A percentile compares a stretch with the other conserved stretches of the same genome.
Conservation (phyloP, 2,329 filamentous ascomycete genomes). For the Alternaria angustiovoidea region DNA sequence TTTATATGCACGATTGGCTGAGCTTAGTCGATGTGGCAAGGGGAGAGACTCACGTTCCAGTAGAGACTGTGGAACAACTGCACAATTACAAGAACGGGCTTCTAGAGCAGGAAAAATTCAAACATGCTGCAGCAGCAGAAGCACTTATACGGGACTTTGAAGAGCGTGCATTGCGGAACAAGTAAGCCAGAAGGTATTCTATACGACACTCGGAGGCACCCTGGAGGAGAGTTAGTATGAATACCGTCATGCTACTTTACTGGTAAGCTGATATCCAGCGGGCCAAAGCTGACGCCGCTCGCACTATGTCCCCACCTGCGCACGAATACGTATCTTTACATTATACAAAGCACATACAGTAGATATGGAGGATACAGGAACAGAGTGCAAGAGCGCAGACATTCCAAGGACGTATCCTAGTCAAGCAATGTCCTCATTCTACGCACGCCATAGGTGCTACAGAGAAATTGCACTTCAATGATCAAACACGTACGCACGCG, state of each 20-base stretch:
- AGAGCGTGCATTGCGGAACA: not conserved
- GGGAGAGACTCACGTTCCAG: not conserved
- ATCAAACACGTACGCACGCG: not conserved
- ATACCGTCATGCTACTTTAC: not conserved
- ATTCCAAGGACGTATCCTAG: not conserved
- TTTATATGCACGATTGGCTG: not conserved
- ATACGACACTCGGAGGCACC: not conserved
- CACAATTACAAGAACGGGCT: not conserved
- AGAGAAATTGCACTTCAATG: not conserved
- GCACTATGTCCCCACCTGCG: not conserved
- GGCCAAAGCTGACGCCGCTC: not conserved
- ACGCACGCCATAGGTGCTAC: not conserved
- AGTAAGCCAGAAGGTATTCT: not conserved
- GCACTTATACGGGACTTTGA: not conserved
- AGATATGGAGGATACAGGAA: too few species aligned
- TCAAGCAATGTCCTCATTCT: not conserved
- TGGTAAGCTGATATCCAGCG: not conserved
- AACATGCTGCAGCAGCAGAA: not conserved
- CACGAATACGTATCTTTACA: not conserved
- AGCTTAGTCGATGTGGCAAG: not conserved
- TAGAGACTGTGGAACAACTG: not conserved
- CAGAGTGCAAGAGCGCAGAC: not conserved
- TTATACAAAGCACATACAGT: not conserved
- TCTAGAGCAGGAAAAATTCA: not conserved
- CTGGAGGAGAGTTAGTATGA: not conserved